phyloP scores from a whole-genome alignment of 768 basidiomycete genomes.

The Tricholoma flavovirens region DNA sequence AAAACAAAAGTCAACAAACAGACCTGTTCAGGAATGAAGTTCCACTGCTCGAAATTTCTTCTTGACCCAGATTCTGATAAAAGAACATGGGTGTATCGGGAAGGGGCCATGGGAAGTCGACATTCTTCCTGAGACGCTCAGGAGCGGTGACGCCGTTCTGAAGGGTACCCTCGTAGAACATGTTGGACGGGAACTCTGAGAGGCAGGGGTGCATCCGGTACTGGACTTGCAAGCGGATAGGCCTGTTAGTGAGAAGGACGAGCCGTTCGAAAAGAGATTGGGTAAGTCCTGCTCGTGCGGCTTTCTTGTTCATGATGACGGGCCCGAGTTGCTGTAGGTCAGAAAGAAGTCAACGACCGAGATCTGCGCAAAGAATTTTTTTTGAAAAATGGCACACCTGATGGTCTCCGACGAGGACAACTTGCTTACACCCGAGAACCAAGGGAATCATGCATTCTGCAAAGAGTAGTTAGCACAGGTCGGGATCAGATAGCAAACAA shows the following conservation, averaged over 20 bases:
- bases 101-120: slow-evolving; percentile 98
- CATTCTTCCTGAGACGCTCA: slow-evolving; percentile 93
- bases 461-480: slow-evolving; percentile 11
- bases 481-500: slow-evolving; percentile 10
- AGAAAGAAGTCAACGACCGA: slow-evolving; percentile 3
- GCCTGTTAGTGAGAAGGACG: slow-evolving; percentile 90
- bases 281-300: slow-evolving; percentile 95
- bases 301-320: slow-evolving; percentile 99
- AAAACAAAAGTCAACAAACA: slow-evolving; percentile 8
- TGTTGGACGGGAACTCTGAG: slow-evolving; percentile 98
- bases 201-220: slow-evolving; percentile 99
- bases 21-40: slow-evolving; percentile 96
- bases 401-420: slow-evolving; percentile 96
- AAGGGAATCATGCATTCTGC: slow-evolving; percentile 99
- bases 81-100: slow-evolving; percentile 99
- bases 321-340: slow-evolving; percentile 86
- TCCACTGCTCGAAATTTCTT: slow-evolving; percentile 97
- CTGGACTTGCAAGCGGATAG: slow-evolving; percentile 97
- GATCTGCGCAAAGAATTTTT: background rate
- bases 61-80: slow-evolving; percentile 98
- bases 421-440: slow-evolving; percentile 96
- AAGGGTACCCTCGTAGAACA: slow-evolving; percentile 99
- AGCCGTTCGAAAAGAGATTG: slow-evolving; percentile 98
- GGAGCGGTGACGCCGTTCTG: slow-evolving; percentile 99
- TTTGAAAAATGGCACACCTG: slow-evolving; percentile 38